Evolutionary conservation across 495 filamentous ascomycete species (phyloP), one percentile per base, ranked within the genome.

Genomic region (Geopyxis carbonaria): DNA sequence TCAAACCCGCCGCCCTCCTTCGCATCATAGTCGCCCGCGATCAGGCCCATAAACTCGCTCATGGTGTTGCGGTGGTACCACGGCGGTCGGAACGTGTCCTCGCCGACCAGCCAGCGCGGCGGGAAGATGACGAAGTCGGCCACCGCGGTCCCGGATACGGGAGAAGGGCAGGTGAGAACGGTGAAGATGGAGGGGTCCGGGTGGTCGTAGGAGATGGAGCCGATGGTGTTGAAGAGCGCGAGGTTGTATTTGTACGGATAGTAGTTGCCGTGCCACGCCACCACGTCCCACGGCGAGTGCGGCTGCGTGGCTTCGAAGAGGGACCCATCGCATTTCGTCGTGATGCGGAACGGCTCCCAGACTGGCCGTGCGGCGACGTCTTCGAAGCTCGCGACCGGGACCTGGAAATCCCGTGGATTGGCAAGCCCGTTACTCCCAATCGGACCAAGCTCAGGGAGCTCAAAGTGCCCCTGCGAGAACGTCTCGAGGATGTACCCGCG

Each of bases 191-290:
- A 75, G 6, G 82, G 82, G 55, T 91, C 82, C 1, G 76, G 76
- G 50, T 89, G 81, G 58, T 91, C 82, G 48, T 67, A 80, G 11
- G 68, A 76, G 45, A 80, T 70, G 27, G 64, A 71, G 38, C 78
- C 80, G 22, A 87, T 72, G 31, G 74, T 75, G 60, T 73, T 79
- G 68, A 86, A 91, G 32, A 76, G 70, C 2, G 70, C 76, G 1
- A 91, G 69, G 56, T 87, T 81, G 62, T 91, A 89, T 55, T 91
- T 91, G 69, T 75, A 86, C 0, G 82, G 81, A 51, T 80, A 79
- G 57, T 83, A 85, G 47, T 62, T 64, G 33, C 76, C 74, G 50
- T 87, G 79, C 82, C 82, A 91, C 14, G 78, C 77, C 5, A 85
- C 81, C 1, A 91, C 68, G 46, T 91, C 79, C 47, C 86, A 91